Evolutionary conservation across 106 monocot species (phyloP), one percentile per base, ranked within the genome.

Genomic region (Dioscorea alata): DNA sequence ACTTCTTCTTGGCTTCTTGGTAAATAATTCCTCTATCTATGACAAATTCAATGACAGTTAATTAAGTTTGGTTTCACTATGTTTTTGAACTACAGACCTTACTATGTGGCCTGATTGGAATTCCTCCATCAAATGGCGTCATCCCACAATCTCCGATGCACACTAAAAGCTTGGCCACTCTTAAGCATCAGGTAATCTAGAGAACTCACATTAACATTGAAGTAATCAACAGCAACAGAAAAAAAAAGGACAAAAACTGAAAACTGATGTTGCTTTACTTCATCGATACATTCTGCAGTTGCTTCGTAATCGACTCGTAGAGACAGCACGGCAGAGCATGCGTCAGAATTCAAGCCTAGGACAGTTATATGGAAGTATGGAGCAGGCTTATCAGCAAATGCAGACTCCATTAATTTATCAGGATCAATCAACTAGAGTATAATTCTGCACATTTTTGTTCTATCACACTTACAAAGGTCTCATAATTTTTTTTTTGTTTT

Each of bases 121-220:
- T 92, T 23, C 91, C 91, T 50, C 91, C 91, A 50, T 59, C 91
- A 69, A 92, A 92, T 83, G 91, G 91, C 23, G 91, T 92, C 21
- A 92, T 92, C 53, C 91, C 91, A 24, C 91, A 92, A 67, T 92
- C 91, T 57, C 91, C 91, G 24, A 92, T 92, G 91, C 91, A 92
- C 42, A 92, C 91, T 49, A 92, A 92, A 63, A 88, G 87, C 50
- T 59, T 92, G 66, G 85, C 91, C 63, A 92, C 91, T 73, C 82
- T 87, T 22, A 92, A 92, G 54, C 91, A 92, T 71, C 91, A 92
- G 75, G 91, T 92, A 75, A 73, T 28, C 34, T 68, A 28, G 70
- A 74, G 24, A 35, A 19, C 48, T 64, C 23, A 18, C 15, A 54
- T 28, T 28, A 1, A 28, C 28, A 18, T 19, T 54, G 19, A 54